Evolutionary conservation across 805 yeast genomes (phyloP).

Genomic region (Wickerhamomyces sydowiorum): DNA sequence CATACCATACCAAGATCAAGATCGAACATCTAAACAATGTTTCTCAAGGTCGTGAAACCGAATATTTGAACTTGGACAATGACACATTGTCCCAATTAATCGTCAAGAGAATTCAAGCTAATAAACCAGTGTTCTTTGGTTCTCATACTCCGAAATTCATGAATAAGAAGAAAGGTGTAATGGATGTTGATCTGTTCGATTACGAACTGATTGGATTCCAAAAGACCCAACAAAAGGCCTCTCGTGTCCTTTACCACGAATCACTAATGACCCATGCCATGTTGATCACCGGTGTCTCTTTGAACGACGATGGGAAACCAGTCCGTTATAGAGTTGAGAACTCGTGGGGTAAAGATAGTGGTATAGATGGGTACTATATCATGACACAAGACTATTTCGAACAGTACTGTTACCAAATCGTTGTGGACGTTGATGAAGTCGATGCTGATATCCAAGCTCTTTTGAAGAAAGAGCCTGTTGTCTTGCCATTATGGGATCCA

Average conservation of each 20-base stretch:
- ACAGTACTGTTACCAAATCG: conserved; percentile 71
- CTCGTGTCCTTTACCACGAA: conserved; percentile 64
- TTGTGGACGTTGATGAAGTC: conserved; percentile 48
- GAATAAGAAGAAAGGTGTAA: conserved; percentile 56
- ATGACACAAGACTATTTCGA: conserved; percentile 73
- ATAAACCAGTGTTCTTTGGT: conserved; percentile 84
- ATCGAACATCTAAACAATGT: conserved; percentile 76
- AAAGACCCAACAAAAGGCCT: conserved; percentile 51
- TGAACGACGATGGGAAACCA: conserved; percentile 56
- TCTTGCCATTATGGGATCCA: conserved; percentile 75
- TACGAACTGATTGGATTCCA: conserved; percentile 53
- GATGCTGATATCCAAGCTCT: conserved; percentile 26
- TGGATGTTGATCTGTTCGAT: conserved; percentile 68
- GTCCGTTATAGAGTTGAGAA: conserved; percentile 70
- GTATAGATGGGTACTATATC: conserved; percentile 60
- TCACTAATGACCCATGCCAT: conserved; percentile 89
- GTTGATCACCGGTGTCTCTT: conserved; percentile 77
- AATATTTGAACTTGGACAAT: conserved; percentile 64
- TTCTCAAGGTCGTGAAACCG: conserved; percentile 60
- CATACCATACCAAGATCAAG: conserved; percentile 53
- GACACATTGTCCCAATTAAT: conserved; percentile 54
- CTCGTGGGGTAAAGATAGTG: conserved; percentile 70
- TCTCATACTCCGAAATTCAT: conserved; percentile 81
- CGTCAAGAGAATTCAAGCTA: conserved; percentile 59
- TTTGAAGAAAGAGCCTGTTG: conserved; percentile 37